Evolutionary conservation across 768 basidiomycete species (phyloP), one percentile per base, ranked within the genome.

Genomic region (Neoboletus brunneissimus): DNA sequence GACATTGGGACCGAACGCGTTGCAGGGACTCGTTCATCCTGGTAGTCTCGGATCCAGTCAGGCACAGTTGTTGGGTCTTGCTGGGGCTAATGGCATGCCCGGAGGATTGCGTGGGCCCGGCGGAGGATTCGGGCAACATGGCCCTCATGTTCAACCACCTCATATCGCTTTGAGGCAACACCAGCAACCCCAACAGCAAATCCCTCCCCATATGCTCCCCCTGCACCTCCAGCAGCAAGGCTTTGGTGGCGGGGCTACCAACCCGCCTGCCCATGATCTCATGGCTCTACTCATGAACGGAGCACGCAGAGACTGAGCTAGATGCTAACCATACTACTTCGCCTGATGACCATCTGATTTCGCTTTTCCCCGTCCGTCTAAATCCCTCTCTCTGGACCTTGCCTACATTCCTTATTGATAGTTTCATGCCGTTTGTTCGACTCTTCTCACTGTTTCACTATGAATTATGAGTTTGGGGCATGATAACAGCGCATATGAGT

Each of bases 211-310:
- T 45, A 69, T 78, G 59, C 63, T 79, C 44, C 79, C 79, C 15
- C 80, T 81, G 51, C 85, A 88, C 59, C 75, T 86, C 51, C 87
- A 84, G 62, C 85, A 82, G 64, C 85, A 84, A 73, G 78, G 77
- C 29, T 67, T 70, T 23, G 75, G 77, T 48, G 72, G 76, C 20
- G 74, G 74, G 18, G 71, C 76, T 22, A 80, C 75, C 66, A 82
- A 75, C 57, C 84, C 83, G 64, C 81, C 83, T 34, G 74, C 83
- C 43, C 86, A 88, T 58, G 90, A 93, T 67, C 74, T 93, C 62
- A 91, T 93, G 86, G 84, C 90, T 44, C 78, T 93, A 56, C 80
- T 93, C 59, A 86, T 93, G 88, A 87, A 85, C 51, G 87, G 86
- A 53, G 58, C 61, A 40, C 85, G 82, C 61, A 77, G 88, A 72